phyloP scores from a whole-genome alignment of 2,329 filamentous ascomycete genomes.

The Ophiocordyceps sinensis region DNA sequence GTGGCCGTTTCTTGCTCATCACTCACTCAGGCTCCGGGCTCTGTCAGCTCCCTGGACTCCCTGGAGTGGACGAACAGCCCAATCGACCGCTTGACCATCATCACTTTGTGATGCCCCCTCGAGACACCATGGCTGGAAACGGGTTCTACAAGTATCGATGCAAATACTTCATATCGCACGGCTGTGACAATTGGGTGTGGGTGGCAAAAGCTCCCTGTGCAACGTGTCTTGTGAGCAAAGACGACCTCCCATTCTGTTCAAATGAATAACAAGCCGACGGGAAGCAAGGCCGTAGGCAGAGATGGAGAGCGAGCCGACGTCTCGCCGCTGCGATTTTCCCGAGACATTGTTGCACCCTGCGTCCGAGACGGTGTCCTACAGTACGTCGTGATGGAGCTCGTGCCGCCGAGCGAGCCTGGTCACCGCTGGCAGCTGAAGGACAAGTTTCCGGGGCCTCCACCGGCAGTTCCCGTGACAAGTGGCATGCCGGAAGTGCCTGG shows the following conservation, averaged over 20 bases:
- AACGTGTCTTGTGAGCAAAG: slow-evolving; percentile 30
- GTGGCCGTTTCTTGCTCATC: too few relatives aligned
- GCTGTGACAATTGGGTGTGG: slow-evolving; percentile 40
- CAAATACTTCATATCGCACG: slow-evolving; percentile 37
- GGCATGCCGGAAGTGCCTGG: slow-evolving; percentile 1
- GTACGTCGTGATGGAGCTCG: slow-evolving; percentile 32
- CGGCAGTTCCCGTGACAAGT: slow-evolving; percentile 4
- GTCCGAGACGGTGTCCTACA: slow-evolving; percentile 29
- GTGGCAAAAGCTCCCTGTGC: slow-evolving; percentile 35
- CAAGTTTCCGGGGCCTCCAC: slow-evolving; percentile 9
- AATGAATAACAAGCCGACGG: slow-evolving; percentile 5
- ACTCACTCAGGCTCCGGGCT: background rate
- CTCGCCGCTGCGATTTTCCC: slow-evolving; percentile 15
- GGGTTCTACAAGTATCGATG: slow-evolving; percentile 39
- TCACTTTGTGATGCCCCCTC: background rate
- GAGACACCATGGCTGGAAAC: slow-evolving; percentile 15
- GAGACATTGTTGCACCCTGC: slow-evolving; percentile 30
- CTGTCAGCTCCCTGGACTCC: background rate
- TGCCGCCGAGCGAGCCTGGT: slow-evolving; percentile 20
- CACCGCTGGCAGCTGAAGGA: slow-evolving; percentile 24
- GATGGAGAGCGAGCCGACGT: slow-evolving; percentile 22
- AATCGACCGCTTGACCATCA: background rate
- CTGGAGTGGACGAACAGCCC: background rate
- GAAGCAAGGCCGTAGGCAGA: slow-evolving; percentile 31
- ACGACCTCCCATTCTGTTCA: background rate